These are phyloP conservation scores for Rutidosis leptorrhynchoides DNA, from an alignment of 129 eudicot genomes.

Conservation along the genomic window DNA sequence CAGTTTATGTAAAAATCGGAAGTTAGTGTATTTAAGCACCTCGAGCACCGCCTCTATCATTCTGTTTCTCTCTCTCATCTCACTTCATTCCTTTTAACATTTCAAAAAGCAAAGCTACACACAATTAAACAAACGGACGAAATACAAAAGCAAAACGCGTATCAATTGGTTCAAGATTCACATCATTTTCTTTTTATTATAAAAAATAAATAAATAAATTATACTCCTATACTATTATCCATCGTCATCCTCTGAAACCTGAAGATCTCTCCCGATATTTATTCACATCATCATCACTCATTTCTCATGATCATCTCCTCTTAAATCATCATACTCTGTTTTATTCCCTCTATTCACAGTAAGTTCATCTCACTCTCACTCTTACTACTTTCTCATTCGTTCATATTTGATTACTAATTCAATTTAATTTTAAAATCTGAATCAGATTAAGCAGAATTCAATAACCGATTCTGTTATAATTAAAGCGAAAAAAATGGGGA, in stretches of 20 bases:
- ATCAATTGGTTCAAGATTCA: conserved; percentile 25
- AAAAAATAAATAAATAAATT: too few relatives aligned
- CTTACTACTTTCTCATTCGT: background rate
- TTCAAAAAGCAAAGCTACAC: conserved; percentile 29
- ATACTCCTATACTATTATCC: background rate
- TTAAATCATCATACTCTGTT: background rate
- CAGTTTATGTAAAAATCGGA: conserved; percentile 2
- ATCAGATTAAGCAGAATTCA: background rate
- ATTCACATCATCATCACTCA: conserved; percentile 15
- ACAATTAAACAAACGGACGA: conserved; percentile 15
- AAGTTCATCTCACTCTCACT: conserved; percentile 11
- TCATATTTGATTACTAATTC: background rate
- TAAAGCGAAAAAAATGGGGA: conserved; percentile 47
- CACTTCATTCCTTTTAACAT: conserved; percentile 23
- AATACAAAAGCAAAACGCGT: conserved; percentile 35
- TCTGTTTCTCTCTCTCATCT: conserved; percentile 22
- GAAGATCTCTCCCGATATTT: background rate
- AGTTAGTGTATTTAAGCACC: conserved; percentile 20
- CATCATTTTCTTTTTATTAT: conserved; percentile 13
- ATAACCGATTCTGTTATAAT: background rate
- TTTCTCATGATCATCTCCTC: background rate
- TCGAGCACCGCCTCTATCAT: conserved; percentile 34
- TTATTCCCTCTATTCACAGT: background rate
- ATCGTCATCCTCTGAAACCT: conserved; percentile 23
- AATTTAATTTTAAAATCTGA: too few relatives aligned